These are phyloP conservation scores for Boechera stricta DNA, from an alignment of 345 rosid species.

Conservation along the genomic window DNA sequence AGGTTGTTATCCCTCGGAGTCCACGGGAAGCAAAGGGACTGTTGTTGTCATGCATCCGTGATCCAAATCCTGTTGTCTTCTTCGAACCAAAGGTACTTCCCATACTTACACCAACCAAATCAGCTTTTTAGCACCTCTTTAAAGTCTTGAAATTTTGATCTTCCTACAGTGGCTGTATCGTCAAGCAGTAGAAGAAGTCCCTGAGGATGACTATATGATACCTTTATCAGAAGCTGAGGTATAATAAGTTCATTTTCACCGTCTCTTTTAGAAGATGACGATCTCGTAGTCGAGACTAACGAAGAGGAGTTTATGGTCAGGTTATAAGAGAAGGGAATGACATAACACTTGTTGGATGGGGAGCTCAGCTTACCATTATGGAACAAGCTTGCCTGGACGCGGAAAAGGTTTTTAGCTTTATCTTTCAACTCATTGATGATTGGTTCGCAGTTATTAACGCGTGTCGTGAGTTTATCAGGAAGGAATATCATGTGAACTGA, in stretches of 20 bases:
- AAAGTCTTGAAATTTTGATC: background rate
- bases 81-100: slow-evolving; percentile 83
- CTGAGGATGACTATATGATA: slow-evolving; percentile 87
- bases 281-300: background rate
- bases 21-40: slow-evolving; percentile 90
- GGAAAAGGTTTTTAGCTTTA: slow-evolving; percentile 55
- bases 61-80: slow-evolving; percentile 85
- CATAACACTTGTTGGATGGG: slow-evolving; percentile 95
- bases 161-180: slow-evolving; percentile 83
- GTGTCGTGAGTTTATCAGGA: slow-evolving; percentile 51
- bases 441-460: background rate
- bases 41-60: slow-evolving; percentile 75
- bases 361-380: slow-evolving; percentile 88
- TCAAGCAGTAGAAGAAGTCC: slow-evolving; percentile 86
- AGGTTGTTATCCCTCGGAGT: slow-evolving; percentile 94
- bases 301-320: slow-evolving; percentile 41
- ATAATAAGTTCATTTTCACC: slow-evolving; percentile 9
- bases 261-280: background rate
- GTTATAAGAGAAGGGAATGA: slow-evolving; percentile 85
- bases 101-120: slow-evolving; percentile 8
- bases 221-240: slow-evolving; percentile 95
- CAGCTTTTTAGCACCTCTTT: background rate
- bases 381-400: slow-evolving; percentile 87
- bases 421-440: background rate
- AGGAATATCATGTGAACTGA: slow-evolving; percentile 89